Conservation (phyloP, 176 grass and related monocot species). For the Hyparrhenia diplandra region DNA sequence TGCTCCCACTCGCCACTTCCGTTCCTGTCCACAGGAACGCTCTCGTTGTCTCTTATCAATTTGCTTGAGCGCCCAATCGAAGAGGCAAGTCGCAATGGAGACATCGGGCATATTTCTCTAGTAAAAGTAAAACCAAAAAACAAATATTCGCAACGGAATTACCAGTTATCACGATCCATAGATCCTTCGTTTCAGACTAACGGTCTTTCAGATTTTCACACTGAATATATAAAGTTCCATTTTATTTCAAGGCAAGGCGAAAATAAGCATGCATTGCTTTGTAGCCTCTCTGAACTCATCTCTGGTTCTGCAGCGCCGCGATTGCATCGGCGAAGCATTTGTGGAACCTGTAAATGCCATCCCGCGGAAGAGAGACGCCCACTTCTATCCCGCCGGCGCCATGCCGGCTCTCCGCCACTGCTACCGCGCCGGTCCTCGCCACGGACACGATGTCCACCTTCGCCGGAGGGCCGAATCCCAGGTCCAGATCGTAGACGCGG, state of each 20-base stretch:
- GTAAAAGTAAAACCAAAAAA: no score
- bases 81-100: no score
- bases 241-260: neutral
- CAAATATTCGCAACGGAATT: no score
- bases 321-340: conserved; percentile 29
- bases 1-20: no score
- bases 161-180: no score
- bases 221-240: neutral
- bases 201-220: no score
- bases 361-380: conserved; percentile 28
- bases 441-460: conserved; percentile 55
- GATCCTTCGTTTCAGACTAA: no score
- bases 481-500: conserved; percentile 52
- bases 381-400: conserved; percentile 39
- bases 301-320: neutral
- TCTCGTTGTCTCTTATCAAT: no score
- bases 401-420: conserved; percentile 23
- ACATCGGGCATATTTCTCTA: no score
- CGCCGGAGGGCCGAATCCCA: conserved; percentile 44
- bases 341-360: conserved; percentile 33
- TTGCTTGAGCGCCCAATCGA: no score
- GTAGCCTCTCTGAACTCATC: neutral
- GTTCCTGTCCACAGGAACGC: no score
- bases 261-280: neutral
- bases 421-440: conserved; percentile 29